These are phyloP conservation scores for Crucibulum laeve DNA, from an alignment of 768 basidiomycete species.

Conservation along the genomic window DNA sequence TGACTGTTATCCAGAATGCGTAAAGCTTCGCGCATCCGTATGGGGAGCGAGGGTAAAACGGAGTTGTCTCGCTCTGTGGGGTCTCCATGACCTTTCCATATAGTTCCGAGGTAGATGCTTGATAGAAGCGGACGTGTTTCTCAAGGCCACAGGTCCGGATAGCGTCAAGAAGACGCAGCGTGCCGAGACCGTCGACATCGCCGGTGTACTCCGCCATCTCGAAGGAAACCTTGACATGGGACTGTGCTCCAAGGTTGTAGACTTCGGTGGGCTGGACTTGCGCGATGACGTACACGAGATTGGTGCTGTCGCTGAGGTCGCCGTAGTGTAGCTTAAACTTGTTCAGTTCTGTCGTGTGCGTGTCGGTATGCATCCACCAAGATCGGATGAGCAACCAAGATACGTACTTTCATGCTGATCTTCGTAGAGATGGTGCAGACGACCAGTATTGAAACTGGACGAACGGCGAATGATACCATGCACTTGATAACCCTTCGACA, in stretches of 20 bases:
- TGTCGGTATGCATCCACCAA: constrained; percentile 2
- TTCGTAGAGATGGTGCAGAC: constrained; percentile 88
- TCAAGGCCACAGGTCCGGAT: constrained; percentile 94
- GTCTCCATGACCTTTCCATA: constrained; percentile 97
- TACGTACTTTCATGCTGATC: constrained; percentile 88
- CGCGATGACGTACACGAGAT: constrained; percentile 94
- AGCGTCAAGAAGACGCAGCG: constrained; percentile 92
- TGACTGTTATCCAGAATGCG: constrained; percentile 86
- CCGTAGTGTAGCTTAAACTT: constrained; percentile 87
- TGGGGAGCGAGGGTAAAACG: constrained; percentile 97
- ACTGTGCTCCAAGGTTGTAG: constrained; percentile 97
- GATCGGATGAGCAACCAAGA: neutral
- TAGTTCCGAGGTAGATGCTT: constrained; percentile 94
- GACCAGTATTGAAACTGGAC: constrained; percentile 96
- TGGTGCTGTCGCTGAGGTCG: constrained; percentile 93
- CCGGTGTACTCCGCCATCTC: constrained; percentile 99
- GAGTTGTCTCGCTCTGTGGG: constrained; percentile 93
- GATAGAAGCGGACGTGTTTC: constrained; percentile 92
- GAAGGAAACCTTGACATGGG: constrained; percentile 98
- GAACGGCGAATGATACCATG: constrained; percentile 96
- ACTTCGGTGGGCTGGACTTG: constrained; percentile 94
- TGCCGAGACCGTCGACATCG: constrained; percentile 94
- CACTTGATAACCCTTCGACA: constrained; percentile 87
- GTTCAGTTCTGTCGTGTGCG: constrained; percentile 48
- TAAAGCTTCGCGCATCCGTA: constrained; percentile 97